A percentile compares a stretch with the other conserved stretches of the same genome.
These are phyloP conservation scores for Ascochyta rabiei DNA, from an alignment of 2,329 filamentous ascomycete species.

Conservation along the genomic window DNA sequence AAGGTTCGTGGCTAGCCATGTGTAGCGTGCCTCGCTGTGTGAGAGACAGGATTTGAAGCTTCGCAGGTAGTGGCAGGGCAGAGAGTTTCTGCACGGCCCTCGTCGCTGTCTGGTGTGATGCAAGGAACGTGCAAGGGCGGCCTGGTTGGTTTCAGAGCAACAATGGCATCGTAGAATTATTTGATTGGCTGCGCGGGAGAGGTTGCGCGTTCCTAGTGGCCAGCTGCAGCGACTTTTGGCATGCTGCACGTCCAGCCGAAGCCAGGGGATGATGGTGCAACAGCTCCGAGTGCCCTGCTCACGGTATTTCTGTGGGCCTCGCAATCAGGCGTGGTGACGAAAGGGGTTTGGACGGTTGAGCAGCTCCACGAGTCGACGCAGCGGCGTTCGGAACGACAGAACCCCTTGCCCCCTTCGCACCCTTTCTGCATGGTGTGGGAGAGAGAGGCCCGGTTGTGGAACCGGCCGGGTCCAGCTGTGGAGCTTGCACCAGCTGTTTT, in stretches of 20 bases:
- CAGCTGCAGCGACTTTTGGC: conserved; percentile 3
- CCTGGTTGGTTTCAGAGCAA: conserved; percentile 16
- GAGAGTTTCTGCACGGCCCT: conserved; percentile 18
- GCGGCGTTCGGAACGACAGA: conserved; percentile 19
- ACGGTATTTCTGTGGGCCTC: conserved; percentile 14
- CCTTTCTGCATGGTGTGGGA: background rate
- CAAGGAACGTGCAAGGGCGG: conserved; percentile 17
- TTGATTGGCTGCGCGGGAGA: conserved; percentile 36
- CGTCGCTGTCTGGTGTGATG: conserved; percentile 15
- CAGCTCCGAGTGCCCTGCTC: conserved; percentile 11
- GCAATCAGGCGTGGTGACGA: conserved; percentile 11
- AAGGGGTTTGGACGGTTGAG: conserved; percentile 12
- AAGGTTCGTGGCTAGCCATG: conserved; percentile 9
- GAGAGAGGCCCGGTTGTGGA: conserved; percentile 12
- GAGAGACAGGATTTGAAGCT: conserved; percentile 9
- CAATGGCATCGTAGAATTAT: conserved; percentile 19
- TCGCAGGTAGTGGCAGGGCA: background rate
- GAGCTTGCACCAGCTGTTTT: conserved; percentile 17
- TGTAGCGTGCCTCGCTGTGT: conserved; percentile 6
- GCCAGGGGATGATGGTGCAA: conserved; percentile 12
- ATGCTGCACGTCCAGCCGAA: conserved; percentile 4
- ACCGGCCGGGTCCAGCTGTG: conserved; percentile 17
- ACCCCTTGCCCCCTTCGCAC: conserved; percentile 6
- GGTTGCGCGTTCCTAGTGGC: conserved; percentile 27
- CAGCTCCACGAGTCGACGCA: conserved; percentile 13